These are phyloP conservation scores for Linnemannia exigua DNA, from an alignment of 192 early-diverging fungal species.

Conservation along the genomic window DNA sequence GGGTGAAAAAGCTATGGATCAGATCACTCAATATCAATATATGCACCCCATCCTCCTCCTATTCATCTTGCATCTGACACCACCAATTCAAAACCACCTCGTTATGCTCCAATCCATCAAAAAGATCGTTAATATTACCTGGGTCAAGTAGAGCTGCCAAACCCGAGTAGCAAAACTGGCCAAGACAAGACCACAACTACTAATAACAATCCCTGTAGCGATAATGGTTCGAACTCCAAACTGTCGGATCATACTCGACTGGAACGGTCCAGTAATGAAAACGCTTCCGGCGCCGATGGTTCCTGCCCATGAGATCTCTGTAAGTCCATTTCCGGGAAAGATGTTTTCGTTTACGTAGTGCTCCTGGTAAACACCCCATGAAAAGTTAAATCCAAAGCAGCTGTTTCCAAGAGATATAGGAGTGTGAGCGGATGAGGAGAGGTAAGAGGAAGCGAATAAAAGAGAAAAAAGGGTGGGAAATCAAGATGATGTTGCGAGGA, in stretches of 20 bases:
- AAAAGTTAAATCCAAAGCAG: slow-evolving; percentile 42
- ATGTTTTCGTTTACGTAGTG: slow-evolving; percentile 29
- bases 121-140: slow-evolving; percentile 38
- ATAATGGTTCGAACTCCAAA: slow-evolving; percentile 27
- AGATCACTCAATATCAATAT: too few species aligned
- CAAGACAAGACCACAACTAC: slow-evolving; percentile 62
- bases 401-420: neutral
- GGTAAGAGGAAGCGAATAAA: neutral
- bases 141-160: slow-evolving; percentile 78
- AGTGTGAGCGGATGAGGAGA: neutral
- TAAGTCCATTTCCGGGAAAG: slow-evolving; percentile 22
- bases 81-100: too few species aligned
- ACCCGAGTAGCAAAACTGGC: slow-evolving; percentile 73
- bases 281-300: slow-evolving; percentile 31
- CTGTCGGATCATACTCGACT: slow-evolving; percentile 17
- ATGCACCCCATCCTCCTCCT: too few species aligned
- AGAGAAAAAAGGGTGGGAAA: neutral
- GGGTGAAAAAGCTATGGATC: too few species aligned
- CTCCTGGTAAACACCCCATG: slow-evolving; percentile 47
- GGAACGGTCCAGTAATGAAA: slow-evolving; percentile 42
- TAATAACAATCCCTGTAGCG: slow-evolving; percentile 24
- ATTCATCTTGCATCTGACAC: too few species aligned
- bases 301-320: slow-evolving; percentile 38
- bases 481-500: neutral
- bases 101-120: neutral